Base-by-base conservation (phyloP, 2,329 filamentous ascomycete species). In the Didymellaceae sp. region DNA sequence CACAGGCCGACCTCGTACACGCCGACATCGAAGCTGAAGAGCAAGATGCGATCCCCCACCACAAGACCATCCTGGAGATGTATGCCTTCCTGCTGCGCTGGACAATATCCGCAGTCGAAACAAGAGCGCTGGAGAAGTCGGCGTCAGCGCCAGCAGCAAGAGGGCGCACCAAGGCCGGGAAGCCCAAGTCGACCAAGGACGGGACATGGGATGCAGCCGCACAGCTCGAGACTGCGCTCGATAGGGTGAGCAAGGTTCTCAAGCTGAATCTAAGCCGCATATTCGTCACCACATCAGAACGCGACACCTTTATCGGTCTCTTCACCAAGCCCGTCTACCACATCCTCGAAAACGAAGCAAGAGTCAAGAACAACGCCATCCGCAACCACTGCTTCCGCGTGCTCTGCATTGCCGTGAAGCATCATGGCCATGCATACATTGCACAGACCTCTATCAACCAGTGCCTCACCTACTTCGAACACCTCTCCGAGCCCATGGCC, bases 341-440 rank as follows among this genome's bases (percentile, higher is more conserved):
- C 74, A 84, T 99, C 18, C 80, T 99, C 32, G 94, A 99, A 76
- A 97, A 89, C 72, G 94, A 99, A 74, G 87, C 92, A 68, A 85
- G 94, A 54, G 88, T 92, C 58, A 99, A 97, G 79, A 89, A 83
- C 65, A 94, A 87, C 20, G 80, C 88, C 4, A 93, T 97, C 55
- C 86, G 92, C 38, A 97, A 97, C 90, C 92, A 97, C 75, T 90
- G 89, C 49, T 99, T 97, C 81, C 96, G 96, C 73, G 91, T 97
- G 16, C 79, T 99, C 6, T 99, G 94, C 69, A 90, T 97, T 62
- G 92, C 95, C 26, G 86, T 99, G 53, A 99, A 99, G 77, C 92
- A 97, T 68, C 94, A 99, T 70, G 94, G 94, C 1, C 94, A 99
- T 74, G 94, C 89, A 61, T 97, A 96, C 71, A 92, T 90, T 42